phyloP scores from a whole-genome alignment of 2,329 filamentous ascomycete species.

The Pezicula carpinea region DNA sequence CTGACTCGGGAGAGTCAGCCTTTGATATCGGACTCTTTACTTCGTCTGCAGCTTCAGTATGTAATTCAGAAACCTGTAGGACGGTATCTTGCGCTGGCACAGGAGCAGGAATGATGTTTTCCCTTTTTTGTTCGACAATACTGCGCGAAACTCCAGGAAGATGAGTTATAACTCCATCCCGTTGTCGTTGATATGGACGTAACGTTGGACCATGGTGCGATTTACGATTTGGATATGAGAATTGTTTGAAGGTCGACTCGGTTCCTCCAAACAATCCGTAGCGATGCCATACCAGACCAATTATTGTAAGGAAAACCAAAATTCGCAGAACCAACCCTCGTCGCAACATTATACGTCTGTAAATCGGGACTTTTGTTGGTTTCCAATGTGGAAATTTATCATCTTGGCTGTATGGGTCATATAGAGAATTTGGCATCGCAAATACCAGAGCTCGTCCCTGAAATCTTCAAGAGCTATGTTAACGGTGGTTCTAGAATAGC shows the following conservation, averaged over 20 bases:
- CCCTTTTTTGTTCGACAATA: not conserved
- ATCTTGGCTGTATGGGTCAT: not conserved
- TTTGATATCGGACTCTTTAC: too few species aligned
- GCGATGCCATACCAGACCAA: not conserved
- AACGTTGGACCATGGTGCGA: not conserved
- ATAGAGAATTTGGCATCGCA: not conserved
- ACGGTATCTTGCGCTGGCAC: not conserved
- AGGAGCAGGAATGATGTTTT: not conserved
- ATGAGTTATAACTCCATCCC: not conserved
- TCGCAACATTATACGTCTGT: not conserved
- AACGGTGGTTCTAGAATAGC: too few species aligned
- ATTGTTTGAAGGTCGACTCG: not conserved
- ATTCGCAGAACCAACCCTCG: not conserved
- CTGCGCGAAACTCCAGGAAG: not conserved
- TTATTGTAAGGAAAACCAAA: not conserved
- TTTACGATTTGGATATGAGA: not conserved
- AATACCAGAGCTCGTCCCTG: not conserved
- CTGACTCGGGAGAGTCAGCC: not conserved
- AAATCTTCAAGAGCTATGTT: not conserved
- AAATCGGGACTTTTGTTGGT: not conserved
- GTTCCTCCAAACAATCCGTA: not conserved
- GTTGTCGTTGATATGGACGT: not conserved
- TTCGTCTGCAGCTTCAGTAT: not conserved
- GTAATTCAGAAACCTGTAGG: not conserved
- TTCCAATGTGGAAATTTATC: not conserved